phyloP scores from a whole-genome alignment of 1,284 basidiomycete genomes.

The Heliocybe sulcata region DNA sequence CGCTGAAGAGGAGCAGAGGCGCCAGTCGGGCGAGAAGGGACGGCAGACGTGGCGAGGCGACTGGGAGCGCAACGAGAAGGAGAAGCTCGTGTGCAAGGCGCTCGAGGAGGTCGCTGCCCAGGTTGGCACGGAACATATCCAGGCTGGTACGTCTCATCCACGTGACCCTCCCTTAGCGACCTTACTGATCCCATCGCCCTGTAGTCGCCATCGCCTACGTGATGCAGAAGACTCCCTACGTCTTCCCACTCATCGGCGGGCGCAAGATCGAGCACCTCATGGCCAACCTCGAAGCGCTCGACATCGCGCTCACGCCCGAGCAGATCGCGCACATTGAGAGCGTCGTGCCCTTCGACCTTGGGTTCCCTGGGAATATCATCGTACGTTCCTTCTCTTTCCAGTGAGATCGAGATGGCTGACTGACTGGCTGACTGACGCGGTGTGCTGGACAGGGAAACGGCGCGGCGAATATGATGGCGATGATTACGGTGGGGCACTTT shows the following conservation, averaged over 20 bases:
- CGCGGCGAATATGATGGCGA: constrained; percentile 6
- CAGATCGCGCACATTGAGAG: constrained; percentile 38
- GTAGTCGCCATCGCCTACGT: constrained; percentile 41
- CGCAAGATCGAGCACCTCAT: constrained; percentile 43
- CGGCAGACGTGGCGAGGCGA: constrained; percentile 18
- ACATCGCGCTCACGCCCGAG: constrained; percentile 30
- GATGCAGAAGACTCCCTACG: constrained; percentile 39
- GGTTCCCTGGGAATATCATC: constrained; percentile 32
- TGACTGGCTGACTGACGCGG: background rate
- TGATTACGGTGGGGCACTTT: constrained; percentile 16
- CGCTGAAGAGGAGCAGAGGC: constrained; percentile 34
- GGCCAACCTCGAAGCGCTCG: constrained; percentile 39
- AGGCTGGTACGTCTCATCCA: constrained; percentile 20
- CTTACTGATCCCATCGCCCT: background rate
- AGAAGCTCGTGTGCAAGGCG: constrained; percentile 31
- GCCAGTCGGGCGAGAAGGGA: constrained; percentile 34
- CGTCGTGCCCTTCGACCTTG: constrained; percentile 31
- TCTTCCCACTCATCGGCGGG: too few relatives aligned
- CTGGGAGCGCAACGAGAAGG: constrained; percentile 35
- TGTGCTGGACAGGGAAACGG: constrained; percentile 23
- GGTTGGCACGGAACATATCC: constrained; percentile 29
- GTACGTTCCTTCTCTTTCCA: constrained; percentile 21
- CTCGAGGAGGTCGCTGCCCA: constrained; percentile 39
- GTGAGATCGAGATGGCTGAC: background rate
- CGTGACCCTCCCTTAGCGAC: background rate